Percentiles rank a stretch among this genome's conserved stretches.
Evolutionary conservation across 331 rosid species (phyloP).

Genomic region (Stylosanthes scabra): DNA sequence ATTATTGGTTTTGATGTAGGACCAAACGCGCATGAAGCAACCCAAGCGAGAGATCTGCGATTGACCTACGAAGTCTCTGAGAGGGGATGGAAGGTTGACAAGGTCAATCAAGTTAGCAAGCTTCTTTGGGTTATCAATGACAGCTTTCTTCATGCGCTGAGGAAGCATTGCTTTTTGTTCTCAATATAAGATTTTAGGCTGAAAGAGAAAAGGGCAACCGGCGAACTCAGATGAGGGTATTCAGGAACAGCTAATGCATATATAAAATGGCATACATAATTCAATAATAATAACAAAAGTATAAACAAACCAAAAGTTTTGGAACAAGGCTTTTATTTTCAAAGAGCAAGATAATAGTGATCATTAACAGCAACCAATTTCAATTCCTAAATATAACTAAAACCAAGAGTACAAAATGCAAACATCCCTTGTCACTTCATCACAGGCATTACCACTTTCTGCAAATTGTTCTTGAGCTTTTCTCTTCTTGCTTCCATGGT

Average conservation of each 20-base stretch:
- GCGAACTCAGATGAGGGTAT: neutral
- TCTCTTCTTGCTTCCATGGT: no score
- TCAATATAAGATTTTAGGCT: neutral
- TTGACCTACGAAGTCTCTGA: slow-evolving; percentile 82
- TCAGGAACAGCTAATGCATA: neutral
- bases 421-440: no score
- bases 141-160: slow-evolving; percentile 59
- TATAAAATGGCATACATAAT: no score
- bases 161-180: slow-evolving; percentile 61
- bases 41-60: slow-evolving; percentile 87
- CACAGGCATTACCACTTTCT: no score
- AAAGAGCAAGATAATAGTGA: no score
- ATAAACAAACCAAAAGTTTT: no score
- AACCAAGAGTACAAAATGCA: no score
- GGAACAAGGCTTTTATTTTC: no score
- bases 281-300: no score
- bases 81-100: slow-evolving; percentile 73
- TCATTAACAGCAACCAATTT: no score
- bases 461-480: no score
- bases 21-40: slow-evolving; percentile 81
- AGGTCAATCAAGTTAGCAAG: slow-evolving; percentile 92
- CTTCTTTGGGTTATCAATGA: slow-evolving; percentile 88
- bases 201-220: neutral
- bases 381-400: no score
- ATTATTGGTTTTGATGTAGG: slow-evolving; percentile 83